Base-by-base conservation (phyloP, 2,329 filamentous ascomycete genomes). In the Macrophomina phaseolina region DNA sequence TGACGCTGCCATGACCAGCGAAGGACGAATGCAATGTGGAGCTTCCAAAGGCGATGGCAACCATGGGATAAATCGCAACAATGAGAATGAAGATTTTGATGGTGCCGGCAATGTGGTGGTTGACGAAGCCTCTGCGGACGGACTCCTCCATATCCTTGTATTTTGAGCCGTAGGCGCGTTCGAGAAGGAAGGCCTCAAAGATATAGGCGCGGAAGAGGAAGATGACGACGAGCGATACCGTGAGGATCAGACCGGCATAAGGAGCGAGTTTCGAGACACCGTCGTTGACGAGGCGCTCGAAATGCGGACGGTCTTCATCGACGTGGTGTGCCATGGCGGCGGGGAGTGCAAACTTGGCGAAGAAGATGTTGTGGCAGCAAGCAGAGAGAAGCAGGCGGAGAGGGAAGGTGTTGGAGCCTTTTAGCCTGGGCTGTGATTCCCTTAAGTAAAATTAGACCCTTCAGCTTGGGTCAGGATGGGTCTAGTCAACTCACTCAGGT, bases 71-170 rank as follows among this genome's bases (percentile, higher is more conserved):
- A 1, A 75, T 77, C 0, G 77, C 79, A 0, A 78, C 30, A 12
- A 81, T 64, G 8, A 82, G 66, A 46, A 82, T 78, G 18, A 80
- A 1, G 1, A 82, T 67, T 63, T 83, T 83, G 5, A 78, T 80
- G 1, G 67, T 62, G 0, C 79, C 80, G 1, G 81, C 81, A 23
- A 84, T 78, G 55, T 83, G 81, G 66, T 84, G 81, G 58, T 83
- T 83, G 42, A 83, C 73, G 67, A 83, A 82, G 0, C 80, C 80
- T 8, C 80, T 74, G 4, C 77, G 73, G 23, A 78, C 76, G 0
- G 71, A 66, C 14, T 80, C 78, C 60, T 73, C 74, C 65, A 83
- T 74, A 5, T 70, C 56, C 0, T 73, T 75, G 67, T 80, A 82
- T 8, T 67, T 76, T 6, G 68, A 23, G 7, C 76, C 75, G 65